Base-by-base conservation (phyloP, 1,284 basidiomycete species). In the Ustilago vetiveriae region DNA sequence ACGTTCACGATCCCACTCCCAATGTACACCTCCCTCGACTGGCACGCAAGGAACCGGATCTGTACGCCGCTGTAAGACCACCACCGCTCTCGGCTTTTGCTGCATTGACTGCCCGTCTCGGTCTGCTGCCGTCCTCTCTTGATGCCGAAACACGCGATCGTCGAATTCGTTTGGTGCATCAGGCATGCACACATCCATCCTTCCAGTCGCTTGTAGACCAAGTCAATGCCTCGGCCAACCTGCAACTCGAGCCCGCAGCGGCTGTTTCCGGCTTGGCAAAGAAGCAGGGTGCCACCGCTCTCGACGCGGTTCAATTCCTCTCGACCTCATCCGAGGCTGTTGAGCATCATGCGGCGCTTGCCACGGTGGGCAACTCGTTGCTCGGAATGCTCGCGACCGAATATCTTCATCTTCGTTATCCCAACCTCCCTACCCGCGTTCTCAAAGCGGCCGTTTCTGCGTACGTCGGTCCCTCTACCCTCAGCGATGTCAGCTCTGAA, bases 311-410 rank as follows among this genome's bases (percentile, higher is more conserved):
- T 2, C 75, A 75, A 47, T 47, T 39, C 37, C 32, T 78, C 3
- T 3, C 38, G 2, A 11, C 51, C 10, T 13, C 33, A 0, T 17
- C 23, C 2, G 50, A 64, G 14, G 24, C 9, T 0, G 47, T 69
- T 6, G 49, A 71, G 4, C 74, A 89, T 87, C 97, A 98, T 83
- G 89, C 87, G n/a, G 87, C 90, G 42, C 87, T 97, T 5, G 86
- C 90, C 0, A 83, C 87, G 0, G 83, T 96, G 6, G 95, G 95
- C 27, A 98, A 98, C 84, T 87, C 91, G 1, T 86, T 98, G 49
- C 87, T 98, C 79, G 95, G 95, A 47, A 86, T 98, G 35, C 92
- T 98, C 74, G 91, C 92, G 5, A 85, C 91, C 0, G 95, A 99
- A 84, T 88, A 90, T 80, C 84, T 98, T 27, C 87, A 92, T 58